A percentile compares a stretch with the other conserved stretches of the same genome.
These are phyloP conservation scores for Tephrocybe sp. DNA, from an alignment of 768 basidiomycete genomes.

Conservation along the genomic window DNA sequence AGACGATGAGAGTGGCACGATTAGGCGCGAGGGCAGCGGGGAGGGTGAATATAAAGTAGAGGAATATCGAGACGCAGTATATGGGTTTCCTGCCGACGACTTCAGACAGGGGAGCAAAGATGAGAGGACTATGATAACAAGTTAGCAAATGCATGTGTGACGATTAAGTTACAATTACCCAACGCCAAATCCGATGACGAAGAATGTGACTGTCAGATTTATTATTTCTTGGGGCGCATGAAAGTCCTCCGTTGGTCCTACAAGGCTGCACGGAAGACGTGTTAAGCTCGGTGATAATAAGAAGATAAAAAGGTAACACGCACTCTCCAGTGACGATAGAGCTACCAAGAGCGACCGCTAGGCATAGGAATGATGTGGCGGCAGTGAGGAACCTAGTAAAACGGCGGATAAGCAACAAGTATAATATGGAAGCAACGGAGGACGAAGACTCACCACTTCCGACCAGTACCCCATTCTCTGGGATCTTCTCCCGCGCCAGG, in stretches of 20 bases:
- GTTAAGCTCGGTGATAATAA: not conserved
- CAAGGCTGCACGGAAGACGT: conserved; percentile 27
- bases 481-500: conserved; percentile 13
- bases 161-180: no score
- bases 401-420: not conserved
- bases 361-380: conserved; percentile 23
- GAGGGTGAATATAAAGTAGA: conserved; percentile 47
- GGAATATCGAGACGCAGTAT: conserved; percentile 36
- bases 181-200: conserved; percentile 44
- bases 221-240: conserved; percentile 34
- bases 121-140: conserved; percentile 32
- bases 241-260: conserved; percentile 30
- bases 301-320: conserved; percentile 15
- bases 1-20: conserved; percentile 35
- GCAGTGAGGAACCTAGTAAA: not conserved
- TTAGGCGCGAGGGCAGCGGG: conserved; percentile 43
- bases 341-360: conserved; percentile 37
- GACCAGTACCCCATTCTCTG: conserved; percentile 6
- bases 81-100: conserved; percentile 37
- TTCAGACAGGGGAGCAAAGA: conserved; percentile 40
- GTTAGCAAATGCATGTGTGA: no score
- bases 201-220: conserved; percentile 42
- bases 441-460: conserved; percentile 6
- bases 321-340: conserved; percentile 43
- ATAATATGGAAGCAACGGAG: not conserved